Evolutionary conservation across 176 grass and related monocot genomes (phyloP), one percentile per base, ranked within the genome.

Genomic region (Tillandsia leiboldiana): DNA sequence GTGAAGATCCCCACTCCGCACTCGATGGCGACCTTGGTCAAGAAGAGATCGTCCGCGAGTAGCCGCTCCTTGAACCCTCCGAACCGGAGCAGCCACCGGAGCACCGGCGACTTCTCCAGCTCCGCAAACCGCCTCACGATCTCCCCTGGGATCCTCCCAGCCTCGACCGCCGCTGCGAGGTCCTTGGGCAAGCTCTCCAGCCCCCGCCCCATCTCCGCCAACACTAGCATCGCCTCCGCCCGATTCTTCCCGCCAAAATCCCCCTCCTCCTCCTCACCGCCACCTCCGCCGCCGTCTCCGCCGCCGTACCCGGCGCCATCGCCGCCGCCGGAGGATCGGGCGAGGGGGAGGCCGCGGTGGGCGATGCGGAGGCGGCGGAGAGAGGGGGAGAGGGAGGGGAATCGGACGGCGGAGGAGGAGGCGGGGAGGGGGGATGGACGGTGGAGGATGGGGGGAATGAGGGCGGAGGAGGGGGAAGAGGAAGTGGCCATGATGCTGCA

Each of bases 1-100:
- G 94, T 93, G 82, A 99, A 99, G 77, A 99, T 80, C 29, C 94
- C 94, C 14, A 99, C 82, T 66, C 94, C 94, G 64, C 94, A 99
- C 76, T 99, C 94, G 75, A 99, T 88, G 65, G 77, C 81, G 66
- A 99, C 74, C 82, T 99, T 99, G 27, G 89, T 87, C 62, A 99
- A 76, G 84, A 99, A 99, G 77, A 99, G 89, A 79, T 99, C 94
- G 63, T 99, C 94, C 23, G 94, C 94, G 51, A 99, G 86, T 71
- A 99, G 83, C 75, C 94, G 82, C 74, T 99, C 94, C 87, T 87
- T 93, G 83, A 99, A 92, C 1, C 94, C 94, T 23, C 94, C 84
- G 78, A 99, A 99, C 80, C 79, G 87, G 29, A 99, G 68, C 63
- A 99, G 76, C 94, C 94, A 90, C 53, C 82, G 78, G 70, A 99